Percentiles rank a stretch among this genome's conserved stretches.
phyloP scores from a whole-genome alignment of 2,329 filamentous ascomycete genomes.

The Diaporthe longicolla region DNA sequence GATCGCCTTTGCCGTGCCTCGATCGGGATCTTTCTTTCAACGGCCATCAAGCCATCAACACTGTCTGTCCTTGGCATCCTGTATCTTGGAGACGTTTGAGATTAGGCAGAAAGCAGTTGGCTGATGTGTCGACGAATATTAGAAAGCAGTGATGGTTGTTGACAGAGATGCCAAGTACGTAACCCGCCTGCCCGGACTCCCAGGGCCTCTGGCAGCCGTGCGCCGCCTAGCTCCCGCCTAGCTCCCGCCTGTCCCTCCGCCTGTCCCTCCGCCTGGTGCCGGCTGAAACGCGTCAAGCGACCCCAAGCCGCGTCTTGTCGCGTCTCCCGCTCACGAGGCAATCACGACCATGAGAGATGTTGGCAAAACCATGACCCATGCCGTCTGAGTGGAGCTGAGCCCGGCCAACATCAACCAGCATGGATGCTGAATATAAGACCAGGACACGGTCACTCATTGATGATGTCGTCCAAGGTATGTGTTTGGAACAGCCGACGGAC shows the following conservation, averaged over 20 bases:
- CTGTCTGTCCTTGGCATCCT: neutral
- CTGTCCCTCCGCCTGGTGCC: slow-evolving; percentile 19
- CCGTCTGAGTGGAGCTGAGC: slow-evolving; percentile 12
- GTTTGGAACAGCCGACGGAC: neutral
- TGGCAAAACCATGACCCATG: neutral
- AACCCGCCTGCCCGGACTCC: too few relatives aligned
- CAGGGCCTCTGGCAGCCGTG: neutral
- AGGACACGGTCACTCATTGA: slow-evolving; percentile 50
- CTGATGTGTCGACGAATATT: neutral
- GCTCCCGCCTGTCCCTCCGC: slow-evolving; percentile 9
- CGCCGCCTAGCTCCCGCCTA: slow-evolving; percentile 23
- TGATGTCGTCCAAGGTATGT: slow-evolving; percentile 54
- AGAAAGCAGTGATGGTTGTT: too few relatives aligned
- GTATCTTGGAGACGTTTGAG: neutral
- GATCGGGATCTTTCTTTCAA: slow-evolving; percentile 30
- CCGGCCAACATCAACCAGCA: neutral
- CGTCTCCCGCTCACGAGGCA: slow-evolving; percentile 1
- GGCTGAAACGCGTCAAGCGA: slow-evolving; percentile 37
- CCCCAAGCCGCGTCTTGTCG: slow-evolving; percentile 16
- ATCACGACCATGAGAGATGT: neutral
- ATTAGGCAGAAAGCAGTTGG: neutral
- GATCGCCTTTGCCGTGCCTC: slow-evolving; percentile 23
- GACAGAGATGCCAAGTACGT: too few relatives aligned
- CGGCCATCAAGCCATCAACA: slow-evolving; percentile 17
- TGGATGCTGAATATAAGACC: slow-evolving; percentile 38